Percentiles rank a stretch among this genome's conserved stretches.
phyloP scores from a whole-genome alignment of 2,329 filamentous ascomycete genomes.

The Beauveria brongniartii region DNA sequence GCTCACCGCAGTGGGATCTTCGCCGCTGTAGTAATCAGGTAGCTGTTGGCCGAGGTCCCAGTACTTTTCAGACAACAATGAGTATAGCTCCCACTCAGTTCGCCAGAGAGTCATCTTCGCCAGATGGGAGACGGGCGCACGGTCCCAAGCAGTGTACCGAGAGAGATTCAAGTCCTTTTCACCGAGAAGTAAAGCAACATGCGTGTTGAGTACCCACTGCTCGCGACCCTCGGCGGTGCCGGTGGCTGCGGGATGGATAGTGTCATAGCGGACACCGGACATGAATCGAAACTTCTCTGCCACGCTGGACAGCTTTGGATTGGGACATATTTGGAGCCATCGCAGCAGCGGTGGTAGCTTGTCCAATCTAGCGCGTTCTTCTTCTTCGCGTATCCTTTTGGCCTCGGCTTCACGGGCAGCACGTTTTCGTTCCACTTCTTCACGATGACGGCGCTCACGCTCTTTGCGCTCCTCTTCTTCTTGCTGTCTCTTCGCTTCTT shows the following conservation, averaged over 20 bases:
- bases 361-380: conserved; percentile 45
- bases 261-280: conserved; percentile 56
- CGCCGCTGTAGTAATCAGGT: conserved; percentile 40
- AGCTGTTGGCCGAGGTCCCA: conserved; percentile 47
- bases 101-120: conserved; percentile 55
- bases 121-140: conserved; percentile 40
- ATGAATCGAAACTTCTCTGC: conserved; percentile 49
- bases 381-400: conserved; percentile 43
- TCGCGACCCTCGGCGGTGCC: conserved; percentile 50
- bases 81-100: conserved; percentile 48
- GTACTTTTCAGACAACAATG: conserved; percentile 41
- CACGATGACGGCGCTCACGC: conserved; percentile 38
- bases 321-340: conserved; percentile 47
- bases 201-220: conserved; percentile 58
- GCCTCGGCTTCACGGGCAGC: conserved; percentile 44
- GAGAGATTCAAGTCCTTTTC: conserved; percentile 55
- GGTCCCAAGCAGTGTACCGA: conserved; percentile 53
- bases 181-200: conserved; percentile 54
- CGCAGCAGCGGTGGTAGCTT: conserved; percentile 52
- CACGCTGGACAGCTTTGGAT: conserved; percentile 42
- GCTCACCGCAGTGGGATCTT: conserved; percentile 36
- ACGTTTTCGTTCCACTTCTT: conserved; percentile 40
- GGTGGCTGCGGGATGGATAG: conserved; percentile 45
- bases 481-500: conserved; percentile 39
- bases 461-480: conserved; percentile 46